These are phyloP conservation scores for Venturiaceae sp. DNA, from an alignment of 2,329 filamentous ascomycete species.

Conservation along the genomic window DNA sequence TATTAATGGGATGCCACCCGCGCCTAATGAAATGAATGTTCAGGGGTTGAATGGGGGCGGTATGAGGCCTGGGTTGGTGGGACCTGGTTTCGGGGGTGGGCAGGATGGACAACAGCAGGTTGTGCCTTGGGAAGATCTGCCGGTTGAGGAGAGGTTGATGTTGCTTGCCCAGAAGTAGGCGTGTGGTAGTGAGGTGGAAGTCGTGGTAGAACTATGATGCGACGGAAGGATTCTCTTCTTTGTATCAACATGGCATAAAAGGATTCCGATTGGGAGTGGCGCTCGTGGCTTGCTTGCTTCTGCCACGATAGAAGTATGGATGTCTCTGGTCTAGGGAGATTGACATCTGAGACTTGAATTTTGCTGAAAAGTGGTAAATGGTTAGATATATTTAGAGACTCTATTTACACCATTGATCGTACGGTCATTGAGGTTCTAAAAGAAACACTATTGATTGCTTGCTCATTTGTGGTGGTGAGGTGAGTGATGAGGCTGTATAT, in stretches of 20 bases:
- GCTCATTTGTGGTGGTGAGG: no score
- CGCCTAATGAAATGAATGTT: background rate
- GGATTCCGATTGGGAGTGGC: background rate
- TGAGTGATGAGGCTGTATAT: no score
- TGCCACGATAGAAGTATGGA: no score
- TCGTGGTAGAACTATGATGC: background rate
- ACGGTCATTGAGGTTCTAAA: no score
- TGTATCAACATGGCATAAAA: background rate
- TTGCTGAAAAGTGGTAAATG: no score
- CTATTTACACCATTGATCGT: no score
- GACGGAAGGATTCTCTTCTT: background rate
- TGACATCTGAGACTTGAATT: no score
- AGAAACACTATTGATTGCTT: no score
- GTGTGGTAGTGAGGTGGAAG: background rate
- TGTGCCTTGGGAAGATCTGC: background rate
- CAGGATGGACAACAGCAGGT: background rate
- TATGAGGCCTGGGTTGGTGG: background rate
- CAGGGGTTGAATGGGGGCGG: background rate
- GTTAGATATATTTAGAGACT: no score
- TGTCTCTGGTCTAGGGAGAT: no score
- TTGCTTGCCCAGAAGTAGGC: background rate
- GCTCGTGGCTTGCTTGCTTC: no score
- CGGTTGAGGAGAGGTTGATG: slow-evolving; percentile 1
- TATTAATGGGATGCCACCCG: background rate
- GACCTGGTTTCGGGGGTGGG: background rate